These are phyloP conservation scores for Albugo candida DNA, from an alignment of 352 stramenopile genomes.

Conservation along the genomic window DNA sequence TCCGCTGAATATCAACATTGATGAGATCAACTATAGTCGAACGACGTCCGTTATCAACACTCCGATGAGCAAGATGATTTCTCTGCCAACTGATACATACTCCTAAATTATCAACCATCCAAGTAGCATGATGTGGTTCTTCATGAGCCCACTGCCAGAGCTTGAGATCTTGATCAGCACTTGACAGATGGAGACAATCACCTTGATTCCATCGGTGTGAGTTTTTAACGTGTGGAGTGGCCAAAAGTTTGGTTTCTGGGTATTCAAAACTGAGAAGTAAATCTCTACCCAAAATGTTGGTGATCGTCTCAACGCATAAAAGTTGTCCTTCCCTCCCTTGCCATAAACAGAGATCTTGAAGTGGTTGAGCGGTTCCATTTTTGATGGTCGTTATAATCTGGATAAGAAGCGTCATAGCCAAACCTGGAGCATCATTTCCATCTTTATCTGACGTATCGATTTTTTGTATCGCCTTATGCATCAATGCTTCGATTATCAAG, in stretches of 20 bases:
- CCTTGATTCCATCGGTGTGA: too few relatives aligned
- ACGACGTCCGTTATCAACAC: too few relatives aligned
- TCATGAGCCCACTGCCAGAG: neutral
- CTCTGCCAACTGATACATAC: neutral
- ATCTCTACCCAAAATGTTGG: slow-evolving; percentile 22
- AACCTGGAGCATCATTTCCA: neutral
- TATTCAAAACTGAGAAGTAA: slow-evolving; percentile 1
- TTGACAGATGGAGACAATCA: neutral
- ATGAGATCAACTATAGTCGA: too few relatives aligned
- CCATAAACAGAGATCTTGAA: slow-evolving; percentile 15
- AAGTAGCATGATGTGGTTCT: slow-evolving; percentile 13
- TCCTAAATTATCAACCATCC: slow-evolving; percentile 15
- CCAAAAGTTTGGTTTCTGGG: too few relatives aligned
- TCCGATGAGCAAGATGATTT: too few relatives aligned
- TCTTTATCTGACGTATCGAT: slow-evolving; percentile 10
- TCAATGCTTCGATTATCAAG: neutral
- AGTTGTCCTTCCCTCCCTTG: slow-evolving; percentile 45
- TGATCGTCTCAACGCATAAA: slow-evolving; percentile 37
- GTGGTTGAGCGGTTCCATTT: too few relatives aligned
- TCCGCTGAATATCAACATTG: too few relatives aligned
- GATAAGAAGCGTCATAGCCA: slow-evolving; percentile 29
- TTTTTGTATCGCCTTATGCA: slow-evolving; percentile 15
- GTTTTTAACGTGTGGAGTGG: too few relatives aligned
- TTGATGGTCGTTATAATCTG: slow-evolving; percentile 19
- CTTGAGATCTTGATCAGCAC: neutral